phyloP scores from a whole-genome alignment of 2,329 filamentous ascomycete genomes.

The Claviceps sp. region DNA sequence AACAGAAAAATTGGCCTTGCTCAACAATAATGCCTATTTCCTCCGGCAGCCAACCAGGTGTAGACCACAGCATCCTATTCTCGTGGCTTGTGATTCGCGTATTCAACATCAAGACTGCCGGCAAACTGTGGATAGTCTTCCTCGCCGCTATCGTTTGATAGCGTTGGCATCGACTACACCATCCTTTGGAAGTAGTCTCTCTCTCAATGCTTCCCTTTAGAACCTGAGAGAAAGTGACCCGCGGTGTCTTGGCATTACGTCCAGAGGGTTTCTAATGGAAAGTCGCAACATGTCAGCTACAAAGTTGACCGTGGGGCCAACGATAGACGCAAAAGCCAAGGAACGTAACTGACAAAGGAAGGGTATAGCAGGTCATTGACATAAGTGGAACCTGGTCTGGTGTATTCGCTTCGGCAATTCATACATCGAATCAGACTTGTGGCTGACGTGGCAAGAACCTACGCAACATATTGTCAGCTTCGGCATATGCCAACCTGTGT shows the following conservation, averaged over 20 bases:
- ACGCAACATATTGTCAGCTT: not conserved
- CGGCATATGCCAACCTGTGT: not conserved
- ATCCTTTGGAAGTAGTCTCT: constrained; percentile 78
- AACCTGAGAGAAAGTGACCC: constrained; percentile 70
- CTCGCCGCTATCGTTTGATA: constrained; percentile 81
- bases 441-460: constrained; percentile 54
- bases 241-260: constrained; percentile 37
- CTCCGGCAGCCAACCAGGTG: constrained; percentile 80
- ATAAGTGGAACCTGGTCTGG: constrained; percentile 62
- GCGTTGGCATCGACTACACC: constrained; percentile 81
- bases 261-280: constrained; percentile 30
- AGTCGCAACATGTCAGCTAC: not conserved
- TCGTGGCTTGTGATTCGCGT: constrained; percentile 60
- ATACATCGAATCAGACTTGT: constrained; percentile 68
- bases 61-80: constrained; percentile 72
- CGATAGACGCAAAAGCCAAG: not conserved
- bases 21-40: constrained; percentile 89
- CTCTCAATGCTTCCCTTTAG: constrained; percentile 87
- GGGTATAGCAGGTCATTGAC: constrained; percentile 83
- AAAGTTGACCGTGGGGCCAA: not conserved
- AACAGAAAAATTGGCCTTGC: constrained; percentile 86
- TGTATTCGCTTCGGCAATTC: constrained; percentile 77
- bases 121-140: constrained; percentile 71
- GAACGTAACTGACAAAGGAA: constrained; percentile 16
- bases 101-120: constrained; percentile 80